A percentile compares a stretch with the other conserved stretches of the same genome.
phyloP scores from a whole-genome alignment of 805 yeast species.

The Saccharomycopsis babjevae region DNA sequence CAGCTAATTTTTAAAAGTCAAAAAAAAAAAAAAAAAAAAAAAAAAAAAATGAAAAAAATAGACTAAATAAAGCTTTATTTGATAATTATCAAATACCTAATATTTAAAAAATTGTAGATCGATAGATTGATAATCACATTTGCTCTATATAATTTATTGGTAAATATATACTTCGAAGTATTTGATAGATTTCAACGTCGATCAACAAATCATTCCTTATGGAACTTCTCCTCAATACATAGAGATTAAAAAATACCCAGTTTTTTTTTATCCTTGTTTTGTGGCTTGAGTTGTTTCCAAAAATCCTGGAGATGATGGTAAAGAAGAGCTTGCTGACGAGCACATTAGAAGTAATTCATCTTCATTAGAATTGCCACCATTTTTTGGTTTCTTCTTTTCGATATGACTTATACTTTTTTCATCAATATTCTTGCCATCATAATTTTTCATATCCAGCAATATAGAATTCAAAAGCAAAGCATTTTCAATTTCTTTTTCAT shows the following conservation, averaged over 20 bases:
- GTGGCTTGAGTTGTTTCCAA: background rate
- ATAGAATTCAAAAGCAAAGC: background rate
- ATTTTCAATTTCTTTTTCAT: background rate
- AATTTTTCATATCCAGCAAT: background rate
- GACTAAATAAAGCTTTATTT: too few species aligned
- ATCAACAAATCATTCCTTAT: too few species aligned
- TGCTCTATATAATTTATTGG: too few species aligned
- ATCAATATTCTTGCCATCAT: background rate
- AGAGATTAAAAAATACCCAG: background rate
- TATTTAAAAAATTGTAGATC: too few species aligned
- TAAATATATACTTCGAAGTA: too few species aligned
- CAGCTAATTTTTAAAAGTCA: too few species aligned
- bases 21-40: too few species aligned
- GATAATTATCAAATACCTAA: too few species aligned
- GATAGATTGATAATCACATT: too few species aligned
- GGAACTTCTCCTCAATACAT: background rate
- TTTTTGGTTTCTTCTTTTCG: background rate
- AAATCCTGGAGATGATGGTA: conserved; percentile 4
- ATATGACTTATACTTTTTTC: background rate
- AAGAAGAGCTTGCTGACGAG: background rate
- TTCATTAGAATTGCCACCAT: background rate
- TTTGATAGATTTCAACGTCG: too few species aligned
- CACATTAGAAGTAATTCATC: background rate
- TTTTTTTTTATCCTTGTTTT: background rate
- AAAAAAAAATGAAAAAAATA: too few species aligned